These are phyloP conservation scores for Firmiana major DNA, from an alignment of 345 rosid species.

Conservation along the genomic window DNA sequence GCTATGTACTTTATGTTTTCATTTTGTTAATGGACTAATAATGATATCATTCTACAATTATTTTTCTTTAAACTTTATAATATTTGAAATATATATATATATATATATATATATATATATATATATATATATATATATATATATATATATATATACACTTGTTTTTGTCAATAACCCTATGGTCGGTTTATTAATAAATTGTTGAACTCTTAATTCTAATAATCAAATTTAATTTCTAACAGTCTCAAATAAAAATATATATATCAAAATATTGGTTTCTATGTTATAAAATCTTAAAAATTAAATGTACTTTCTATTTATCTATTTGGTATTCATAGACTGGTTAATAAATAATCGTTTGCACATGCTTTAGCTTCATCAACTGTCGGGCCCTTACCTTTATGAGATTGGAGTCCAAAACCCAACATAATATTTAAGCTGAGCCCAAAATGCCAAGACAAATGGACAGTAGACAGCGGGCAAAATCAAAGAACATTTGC, in stretches of 20 bases:
- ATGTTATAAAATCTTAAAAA: background rate
- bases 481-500: background rate
- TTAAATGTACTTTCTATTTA: no score
- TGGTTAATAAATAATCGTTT: background rate
- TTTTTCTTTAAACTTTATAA: no score
- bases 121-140: no score
- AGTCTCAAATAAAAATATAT: no score
- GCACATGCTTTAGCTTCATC: background rate
- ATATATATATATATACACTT: no score
- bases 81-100: no score
- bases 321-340: background rate
- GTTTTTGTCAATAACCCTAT: no score
- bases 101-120: no score
- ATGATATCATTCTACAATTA: background rate
- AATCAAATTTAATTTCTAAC: background rate
- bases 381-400: no score
- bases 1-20: background rate
- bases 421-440: background rate
- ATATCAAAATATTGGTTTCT: background rate
- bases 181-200: background rate
- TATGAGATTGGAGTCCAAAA: no score
- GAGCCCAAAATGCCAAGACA: background rate
- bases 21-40: background rate
- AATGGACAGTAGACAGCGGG: background rate
- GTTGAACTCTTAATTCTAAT: no score